These are phyloP conservation scores for Penicillium longicatenatum DNA, from an alignment of 495 filamentous ascomycete species.

Conservation along the genomic window DNA sequence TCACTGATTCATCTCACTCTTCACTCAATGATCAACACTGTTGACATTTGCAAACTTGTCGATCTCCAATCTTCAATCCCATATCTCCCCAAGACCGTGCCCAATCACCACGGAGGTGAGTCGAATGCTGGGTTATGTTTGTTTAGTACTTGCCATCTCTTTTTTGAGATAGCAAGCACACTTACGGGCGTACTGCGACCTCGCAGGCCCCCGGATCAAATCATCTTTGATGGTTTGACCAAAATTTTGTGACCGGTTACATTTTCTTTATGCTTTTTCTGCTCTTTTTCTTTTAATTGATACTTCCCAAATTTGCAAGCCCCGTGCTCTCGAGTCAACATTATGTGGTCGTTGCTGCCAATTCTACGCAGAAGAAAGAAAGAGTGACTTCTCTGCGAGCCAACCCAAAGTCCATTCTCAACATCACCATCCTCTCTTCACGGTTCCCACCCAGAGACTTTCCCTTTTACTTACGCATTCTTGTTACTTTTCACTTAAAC, in stretches of 20 bases:
- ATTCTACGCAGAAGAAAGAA: neutral
- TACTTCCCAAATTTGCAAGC: neutral
- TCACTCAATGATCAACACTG: too few relatives aligned
- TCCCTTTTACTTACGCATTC: neutral
- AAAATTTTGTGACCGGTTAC: neutral
- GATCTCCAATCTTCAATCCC: too few relatives aligned
- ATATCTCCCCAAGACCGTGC: too few relatives aligned
- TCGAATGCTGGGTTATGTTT: too few relatives aligned
- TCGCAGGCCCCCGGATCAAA: too few relatives aligned
- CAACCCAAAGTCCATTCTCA: neutral
- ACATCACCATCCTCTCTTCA: neutral
- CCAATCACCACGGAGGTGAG: too few relatives aligned
- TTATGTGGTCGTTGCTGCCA: neutral
- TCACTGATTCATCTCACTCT: too few relatives aligned
- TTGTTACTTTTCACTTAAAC: neutral
- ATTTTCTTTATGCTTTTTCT: neutral
- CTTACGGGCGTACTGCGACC: too few relatives aligned
- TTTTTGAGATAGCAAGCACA: too few relatives aligned
- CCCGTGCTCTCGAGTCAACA: neutral
- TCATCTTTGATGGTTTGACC: too few relatives aligned
- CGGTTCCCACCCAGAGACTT: neutral
- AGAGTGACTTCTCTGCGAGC: neutral
- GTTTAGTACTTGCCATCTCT: too few relatives aligned
- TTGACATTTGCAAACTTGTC: too few relatives aligned
- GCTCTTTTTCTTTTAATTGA: neutral